These are phyloP conservation scores for Monoraphidium neglectum DNA, from an alignment of 139 green algal species.

Conservation along the genomic window DNA sequence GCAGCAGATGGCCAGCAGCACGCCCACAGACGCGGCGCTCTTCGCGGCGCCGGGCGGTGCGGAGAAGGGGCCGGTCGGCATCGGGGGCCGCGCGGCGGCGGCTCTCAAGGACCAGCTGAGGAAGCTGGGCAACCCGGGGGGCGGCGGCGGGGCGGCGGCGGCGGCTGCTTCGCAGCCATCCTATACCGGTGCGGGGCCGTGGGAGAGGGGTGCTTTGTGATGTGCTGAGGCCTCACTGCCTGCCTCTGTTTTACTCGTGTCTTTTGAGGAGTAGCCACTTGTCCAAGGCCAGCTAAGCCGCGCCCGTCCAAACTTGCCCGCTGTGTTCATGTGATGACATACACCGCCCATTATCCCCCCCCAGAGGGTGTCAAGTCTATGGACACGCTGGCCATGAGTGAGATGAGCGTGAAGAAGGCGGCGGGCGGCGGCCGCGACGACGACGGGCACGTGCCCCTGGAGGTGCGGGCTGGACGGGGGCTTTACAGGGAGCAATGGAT, in stretches of 20 bases:
- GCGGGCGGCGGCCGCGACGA: too few relatives aligned
- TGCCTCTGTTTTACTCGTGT: too few relatives aligned
- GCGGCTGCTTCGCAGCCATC: too few relatives aligned
- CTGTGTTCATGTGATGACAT: too few relatives aligned
- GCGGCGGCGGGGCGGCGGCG: neutral
- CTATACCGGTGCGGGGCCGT: too few relatives aligned
- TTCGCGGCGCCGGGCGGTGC: constrained; percentile 66
- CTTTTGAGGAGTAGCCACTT: too few relatives aligned
- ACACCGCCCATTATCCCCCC: constrained; percentile 17
- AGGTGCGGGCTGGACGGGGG: too few relatives aligned
- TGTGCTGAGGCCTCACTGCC: neutral
- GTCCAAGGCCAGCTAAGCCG: too few relatives aligned
- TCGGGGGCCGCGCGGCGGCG: constrained; percentile 14
- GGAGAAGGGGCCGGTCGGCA: neutral
- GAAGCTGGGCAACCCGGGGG: constrained; percentile 1
- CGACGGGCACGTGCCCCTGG: too few relatives aligned
- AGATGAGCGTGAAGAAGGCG: constrained; percentile 38
- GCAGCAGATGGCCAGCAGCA: constrained; percentile 82
- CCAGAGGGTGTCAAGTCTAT: constrained; percentile 41
- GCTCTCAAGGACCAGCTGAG: constrained; percentile 22
- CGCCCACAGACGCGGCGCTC: constrained; percentile 81
- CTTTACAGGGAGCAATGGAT: too few relatives aligned
- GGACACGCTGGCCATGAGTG: constrained; percentile 46
- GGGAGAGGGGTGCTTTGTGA: neutral
- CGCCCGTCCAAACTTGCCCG: too few relatives aligned